These are phyloP conservation scores for Magnaporthiopsis rhizophila DNA, from an alignment of 2,329 filamentous ascomycete genomes.

Conservation along the genomic window DNA sequence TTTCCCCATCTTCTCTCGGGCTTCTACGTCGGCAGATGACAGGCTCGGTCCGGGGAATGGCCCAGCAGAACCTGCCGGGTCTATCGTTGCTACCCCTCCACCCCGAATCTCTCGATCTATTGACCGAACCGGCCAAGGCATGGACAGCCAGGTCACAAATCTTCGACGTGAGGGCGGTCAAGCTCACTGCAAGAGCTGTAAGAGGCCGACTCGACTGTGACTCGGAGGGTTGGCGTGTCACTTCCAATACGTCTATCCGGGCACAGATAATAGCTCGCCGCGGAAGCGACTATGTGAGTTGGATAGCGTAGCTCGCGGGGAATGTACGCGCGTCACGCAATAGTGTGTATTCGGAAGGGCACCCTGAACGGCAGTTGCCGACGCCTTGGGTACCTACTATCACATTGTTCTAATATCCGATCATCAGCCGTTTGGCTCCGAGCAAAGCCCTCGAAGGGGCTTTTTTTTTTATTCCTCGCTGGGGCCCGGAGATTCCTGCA, in stretches of 20 bases:
- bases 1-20: not conserved
- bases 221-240: too few relatives aligned
- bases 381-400: not conserved
- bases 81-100: not conserved
- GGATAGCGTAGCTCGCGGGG: too few relatives aligned
- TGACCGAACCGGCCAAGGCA: not conserved
- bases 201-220: not conserved
- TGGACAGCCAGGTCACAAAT: not conserved
- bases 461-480: not conserved
- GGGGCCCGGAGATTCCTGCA: not conserved
- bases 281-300: too few relatives aligned
- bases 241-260: too few relatives aligned
- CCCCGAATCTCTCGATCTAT: not conserved
- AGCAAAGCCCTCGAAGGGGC: too few relatives aligned
- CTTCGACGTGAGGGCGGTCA: not conserved
- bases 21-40: not conserved
- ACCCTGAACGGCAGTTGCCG: not conserved
- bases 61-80: not conserved
- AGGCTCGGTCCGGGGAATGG: not conserved
- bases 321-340: too few relatives aligned
- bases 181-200: not conserved
- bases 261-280: too few relatives aligned
- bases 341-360: not conserved
- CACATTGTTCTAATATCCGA: not conserved
- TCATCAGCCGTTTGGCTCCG: too few relatives aligned